Evolutionary conservation across 140 eudicot species (phyloP).

Genomic region (Erigeron philadelphicus): DNA sequence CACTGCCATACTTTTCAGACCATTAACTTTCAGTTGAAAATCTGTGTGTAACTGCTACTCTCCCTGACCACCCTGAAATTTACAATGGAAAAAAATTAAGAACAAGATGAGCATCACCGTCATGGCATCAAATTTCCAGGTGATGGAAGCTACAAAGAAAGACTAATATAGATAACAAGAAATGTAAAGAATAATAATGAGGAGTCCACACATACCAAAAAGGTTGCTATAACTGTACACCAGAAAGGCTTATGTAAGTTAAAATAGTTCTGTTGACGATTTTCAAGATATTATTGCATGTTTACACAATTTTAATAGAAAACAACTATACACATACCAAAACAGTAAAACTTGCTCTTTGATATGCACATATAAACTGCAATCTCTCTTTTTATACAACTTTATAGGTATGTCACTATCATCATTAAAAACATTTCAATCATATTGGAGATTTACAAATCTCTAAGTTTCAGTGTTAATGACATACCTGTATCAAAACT

Average conservation of each 20-base stretch:
- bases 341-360: neutral
- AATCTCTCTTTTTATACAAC: neutral
- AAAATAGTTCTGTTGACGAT: neutral
- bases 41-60: constrained; percentile 5
- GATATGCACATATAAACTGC: neutral
- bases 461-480: neutral
- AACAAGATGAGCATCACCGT: neutral
- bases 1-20: neutral
- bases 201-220: neutral
- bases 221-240: neutral
- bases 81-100: constrained; percentile 3
- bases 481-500: constrained; percentile 28
- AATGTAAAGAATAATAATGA: neutral
- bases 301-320: neutral
- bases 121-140: neutral
- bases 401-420: neutral
- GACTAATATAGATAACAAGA: neutral
- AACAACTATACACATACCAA: neutral
- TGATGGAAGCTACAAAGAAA: neutral
- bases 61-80: constrained; percentile 23
- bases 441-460: neutral
- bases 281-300: neutral
- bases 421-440: neutral
- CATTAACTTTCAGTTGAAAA: constrained; percentile 2
- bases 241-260: neutral